Evolutionary conservation across 2,329 filamentous ascomycete species (phyloP).

Genomic region (Epichloe sp.): DNA sequence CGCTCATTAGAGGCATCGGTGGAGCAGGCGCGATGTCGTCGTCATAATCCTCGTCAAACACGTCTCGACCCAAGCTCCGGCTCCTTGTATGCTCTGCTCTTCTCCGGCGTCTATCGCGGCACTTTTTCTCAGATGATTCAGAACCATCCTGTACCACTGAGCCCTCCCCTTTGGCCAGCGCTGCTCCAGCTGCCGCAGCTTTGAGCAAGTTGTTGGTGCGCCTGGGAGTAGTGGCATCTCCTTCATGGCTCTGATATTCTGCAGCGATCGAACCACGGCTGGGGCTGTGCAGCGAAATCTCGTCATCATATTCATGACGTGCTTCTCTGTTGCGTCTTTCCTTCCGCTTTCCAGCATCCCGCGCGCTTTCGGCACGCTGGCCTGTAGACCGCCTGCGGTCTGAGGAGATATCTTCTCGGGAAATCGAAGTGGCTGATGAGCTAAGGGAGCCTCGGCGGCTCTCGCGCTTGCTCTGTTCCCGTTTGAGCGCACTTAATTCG

Average conservation of each 20-base stretch:
- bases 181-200: slow-evolving; percentile 30
- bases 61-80: slow-evolving; percentile 30
- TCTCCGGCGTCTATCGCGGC: slow-evolving; percentile 37
- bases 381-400: slow-evolving; percentile 50
- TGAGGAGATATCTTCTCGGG: slow-evolving; percentile 42
- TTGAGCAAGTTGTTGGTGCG: slow-evolving; percentile 31
- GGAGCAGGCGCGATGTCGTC: slow-evolving; percentile 41
- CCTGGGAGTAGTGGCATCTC: slow-evolving; percentile 31
- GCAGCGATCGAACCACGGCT: slow-evolving; percentile 34
- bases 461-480: slow-evolving; percentile 70
- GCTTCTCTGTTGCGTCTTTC: slow-evolving; percentile 39
- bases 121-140: slow-evolving; percentile 36
- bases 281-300: slow-evolving; percentile 33
- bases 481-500: slow-evolving; percentile 80
- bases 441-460: slow-evolving; percentile 53
- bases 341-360: slow-evolving; percentile 36
- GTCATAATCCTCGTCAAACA: slow-evolving; percentile 36
- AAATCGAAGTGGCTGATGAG: slow-evolving; percentile 41
- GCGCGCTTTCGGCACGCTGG: slow-evolving; percentile 36
- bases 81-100: slow-evolving; percentile 35
- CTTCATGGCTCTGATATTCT: slow-evolving; percentile 17
- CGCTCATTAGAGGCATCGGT: slow-evolving; percentile 80
- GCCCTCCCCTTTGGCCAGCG: slow-evolving; percentile 19
- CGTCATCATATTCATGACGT: slow-evolving; percentile 40
- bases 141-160: slow-evolving; percentile 25